Base-by-base conservation (phyloP, 164 flowering plant species). In the Magnolia kwangsiensis region DNA sequence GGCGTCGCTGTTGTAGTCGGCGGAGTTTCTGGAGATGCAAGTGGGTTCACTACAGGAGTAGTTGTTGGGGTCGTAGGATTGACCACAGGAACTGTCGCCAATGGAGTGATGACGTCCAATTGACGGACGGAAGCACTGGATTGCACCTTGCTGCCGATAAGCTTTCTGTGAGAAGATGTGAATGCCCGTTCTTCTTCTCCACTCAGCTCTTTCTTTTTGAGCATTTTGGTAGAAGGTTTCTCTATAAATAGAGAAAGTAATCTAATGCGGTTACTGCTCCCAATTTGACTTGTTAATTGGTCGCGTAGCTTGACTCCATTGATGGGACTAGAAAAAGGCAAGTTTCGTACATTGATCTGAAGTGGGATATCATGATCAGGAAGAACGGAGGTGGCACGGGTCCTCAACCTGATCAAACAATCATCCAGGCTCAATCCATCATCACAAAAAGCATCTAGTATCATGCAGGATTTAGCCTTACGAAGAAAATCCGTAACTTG, bases 61-160 rank as follows among this genome's bases (percentile, higher is more conserved):
- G 73, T 19, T 37, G 76, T 55, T 16, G 75, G 75, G 5, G 67
- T 59, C 0, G 86, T 84, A 23, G 93, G 93, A 59, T 87, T 87
- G 27, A 84, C 75, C 7, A 84, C 71, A 1, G 97, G 95, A 73
- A 89, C 80, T 24, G 84, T 82, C 71, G 87, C 78, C 45, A 83
- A 71, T n/a, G 88, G 86, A 50, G 84, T 84, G 23, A 77, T 74
- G 8, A 85, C 80, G 69, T 91, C 95, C 75, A 75, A 51, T 31
- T 51, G 77, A 13, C 75, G 63, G 78, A 85, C 82, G 13, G 75
- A 70, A 4, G 74, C 72, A 67, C 64, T 78, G 29, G 80, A 63
- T 50, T 70, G 73, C 27, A 61, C 31, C 31, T 81, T 74, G 10
- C 50, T 69, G n/a, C 55, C 50, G 0, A 29, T 16, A 13, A 73